A percentile compares a stretch with the other conserved stretches of the same genome.
Evolutionary conservation across 306 rosid genomes (phyloP).

Genomic region (Quercus mongolica): DNA sequence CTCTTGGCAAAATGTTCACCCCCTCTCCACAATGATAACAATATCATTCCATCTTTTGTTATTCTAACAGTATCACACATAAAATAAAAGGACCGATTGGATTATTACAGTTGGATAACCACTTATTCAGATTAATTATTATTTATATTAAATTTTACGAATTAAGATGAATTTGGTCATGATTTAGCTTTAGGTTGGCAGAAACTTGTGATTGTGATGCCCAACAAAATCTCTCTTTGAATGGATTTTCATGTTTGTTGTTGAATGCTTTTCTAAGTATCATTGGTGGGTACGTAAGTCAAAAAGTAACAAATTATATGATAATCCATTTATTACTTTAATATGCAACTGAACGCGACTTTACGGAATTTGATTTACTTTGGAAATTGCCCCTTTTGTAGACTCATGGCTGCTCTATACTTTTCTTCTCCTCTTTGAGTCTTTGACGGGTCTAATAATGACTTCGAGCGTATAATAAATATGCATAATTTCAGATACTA

Average conservation of each 20-base stretch:
- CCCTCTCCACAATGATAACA: not conserved
- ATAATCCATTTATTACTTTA: conserved; percentile 13
- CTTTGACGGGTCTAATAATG: not conserved
- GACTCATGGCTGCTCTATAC: not conserved
- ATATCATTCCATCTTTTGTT: not conserved
- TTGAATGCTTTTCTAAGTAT: conserved; percentile 29
- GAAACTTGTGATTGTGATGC: conserved; percentile 28
- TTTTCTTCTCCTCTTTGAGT: not conserved
- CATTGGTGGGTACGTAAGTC: conserved; percentile 24
- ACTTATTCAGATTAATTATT: conserved; percentile 24
- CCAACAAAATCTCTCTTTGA: conserved; percentile 27
- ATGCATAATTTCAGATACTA: not conserved
- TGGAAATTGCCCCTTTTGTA: conserved; percentile 7
- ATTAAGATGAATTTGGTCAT: conserved; percentile 14
- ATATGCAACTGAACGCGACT: conserved; percentile 8
- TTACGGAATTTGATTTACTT: conserved; percentile 15
- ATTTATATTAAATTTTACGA: conserved; percentile 14
- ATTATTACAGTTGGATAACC: conserved; percentile 19
- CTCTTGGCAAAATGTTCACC: not conserved
- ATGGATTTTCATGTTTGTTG: conserved; percentile 29
- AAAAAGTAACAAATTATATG: conserved; percentile 28
- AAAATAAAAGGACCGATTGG: conserved; percentile 27
- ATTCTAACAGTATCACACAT: not conserved
- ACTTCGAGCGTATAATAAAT: not conserved
- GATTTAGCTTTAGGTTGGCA: conserved; percentile 9